Conservation (phyloP, 2,329 filamentous ascomycete species). For the Talaromyces sp. region DNA sequence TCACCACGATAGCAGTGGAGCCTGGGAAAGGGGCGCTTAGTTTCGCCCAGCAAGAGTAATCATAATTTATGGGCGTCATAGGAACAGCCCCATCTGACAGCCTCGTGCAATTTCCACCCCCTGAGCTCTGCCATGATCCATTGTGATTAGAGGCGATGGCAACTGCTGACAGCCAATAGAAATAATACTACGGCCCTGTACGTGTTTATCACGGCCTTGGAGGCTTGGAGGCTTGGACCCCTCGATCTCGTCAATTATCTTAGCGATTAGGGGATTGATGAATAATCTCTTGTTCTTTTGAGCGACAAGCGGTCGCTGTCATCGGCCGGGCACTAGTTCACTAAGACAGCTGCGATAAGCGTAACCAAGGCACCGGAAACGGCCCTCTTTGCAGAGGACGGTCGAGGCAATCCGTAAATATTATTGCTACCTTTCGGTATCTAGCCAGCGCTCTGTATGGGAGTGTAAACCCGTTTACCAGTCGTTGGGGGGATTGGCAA, state of each 20-base stretch:
- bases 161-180: not conserved
- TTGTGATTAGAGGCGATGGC: not conserved
- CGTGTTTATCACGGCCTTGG: not conserved
- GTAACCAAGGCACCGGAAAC: not conserved
- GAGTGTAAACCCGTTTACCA: too few species aligned
- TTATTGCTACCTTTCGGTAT: too few species aligned
- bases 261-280: not conserved
- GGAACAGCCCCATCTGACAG: slow-evolving; percentile 5
- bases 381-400: not conserved
- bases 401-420: not conserved
- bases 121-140: not conserved
- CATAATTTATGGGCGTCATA: not conserved
- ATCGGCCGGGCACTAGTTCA: not conserved
- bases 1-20: not conserved
- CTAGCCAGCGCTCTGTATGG: too few species aligned
- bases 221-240: too few species aligned
- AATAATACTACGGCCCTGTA: too few species aligned
- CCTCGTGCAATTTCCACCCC: slow-evolving; percentile 10
- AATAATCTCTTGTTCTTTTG: not conserved
- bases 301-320: not conserved
- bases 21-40: too few species aligned
- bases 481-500: not conserved
- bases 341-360: not conserved
- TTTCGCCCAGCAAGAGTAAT: too few species aligned
- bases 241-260: not conserved